Evolutionary conservation across 2,329 filamentous ascomycete genomes (phyloP), one percentile per base, ranked within the genome.

Genomic region (Lecanosticta acicola): DNA sequence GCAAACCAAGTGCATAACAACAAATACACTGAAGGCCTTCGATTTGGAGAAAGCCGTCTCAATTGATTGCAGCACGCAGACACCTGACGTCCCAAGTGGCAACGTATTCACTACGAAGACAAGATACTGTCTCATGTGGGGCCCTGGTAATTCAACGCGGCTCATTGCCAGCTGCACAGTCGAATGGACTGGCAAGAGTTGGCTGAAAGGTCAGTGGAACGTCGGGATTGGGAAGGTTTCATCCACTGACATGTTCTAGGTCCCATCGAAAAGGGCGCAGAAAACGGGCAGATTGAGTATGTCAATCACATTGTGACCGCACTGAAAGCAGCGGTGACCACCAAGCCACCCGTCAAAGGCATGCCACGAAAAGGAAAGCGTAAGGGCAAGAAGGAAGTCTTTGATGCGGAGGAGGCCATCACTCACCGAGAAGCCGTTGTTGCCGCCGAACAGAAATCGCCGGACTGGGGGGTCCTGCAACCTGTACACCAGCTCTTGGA

Each of bases 111-210:
- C 80, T 32, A 85, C 87, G 37, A 97, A 96, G 69, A 98, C 93
- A 2, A 87, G 85, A 58, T 98, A 97, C 62, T 95, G 94, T 61
- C 75, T 98, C 17, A 87, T 87, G 41, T 98, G 93, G 93, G 89
- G 83, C 3, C 82, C 93, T 41, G 84, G 83, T 51, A 95, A 95
- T 60, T 73, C 81, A 32, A 98, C 94, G 1, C 79, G 89, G 20
- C 71, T 98, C 21, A 81, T 93, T 51, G 84, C 91, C 70, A 96
- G 84, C 56, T 96, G 88, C 65, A 84, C 82, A 2, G 86, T 96
- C 35, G 94, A 98, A 62, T 98, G 94, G 94, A 84, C 84, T 3
- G 90, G 90, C 58, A 98, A 97, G 75, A 96, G 90, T 71, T 98
- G 93, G 93, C 72, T 98, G 37, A 96, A 93, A 72, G 87, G 90